Percentiles rank a stretch among this genome's conserved stretches.
Conservation (phyloP, 495 filamentous ascomycete species). For the Cercophora samala region DNA sequence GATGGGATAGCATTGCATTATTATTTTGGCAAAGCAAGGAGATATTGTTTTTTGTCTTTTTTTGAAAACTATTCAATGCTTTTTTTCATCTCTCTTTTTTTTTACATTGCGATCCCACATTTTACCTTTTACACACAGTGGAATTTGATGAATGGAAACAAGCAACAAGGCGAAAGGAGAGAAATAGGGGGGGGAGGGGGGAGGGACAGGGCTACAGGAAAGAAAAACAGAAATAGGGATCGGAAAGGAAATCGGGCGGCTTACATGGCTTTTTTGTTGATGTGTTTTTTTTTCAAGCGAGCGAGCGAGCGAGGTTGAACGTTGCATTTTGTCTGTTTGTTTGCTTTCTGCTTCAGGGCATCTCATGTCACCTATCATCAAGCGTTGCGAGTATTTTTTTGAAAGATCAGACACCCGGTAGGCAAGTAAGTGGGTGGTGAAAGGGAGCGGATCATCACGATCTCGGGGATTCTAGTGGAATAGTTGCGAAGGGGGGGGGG, state of each 20-base stretch:
- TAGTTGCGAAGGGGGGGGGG: too few relatives aligned
- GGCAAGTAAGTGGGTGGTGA: too few relatives aligned
- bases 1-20: too few relatives aligned
- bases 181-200: not conserved
- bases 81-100: too few relatives aligned
- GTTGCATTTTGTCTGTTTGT: not conserved
- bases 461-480: too few relatives aligned
- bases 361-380: not conserved
- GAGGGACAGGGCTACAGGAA: not conserved
- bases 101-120: too few relatives aligned
- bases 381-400: not conserved
- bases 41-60: not conserved
- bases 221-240: not conserved
- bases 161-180: not conserved
- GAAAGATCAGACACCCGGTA: too few relatives aligned
- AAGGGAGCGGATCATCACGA: too few relatives aligned
- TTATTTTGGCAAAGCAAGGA: too few relatives aligned
- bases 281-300: not conserved
- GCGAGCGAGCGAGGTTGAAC: not conserved
- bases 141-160: not conserved
- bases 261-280: not conserved
- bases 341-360: not conserved
- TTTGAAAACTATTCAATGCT: not conserved
- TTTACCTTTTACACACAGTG: too few relatives aligned
- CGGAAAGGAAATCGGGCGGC: not conserved